Conservation (phyloP, 768 basidiomycete species). For the Kondoa malvinella region DNA sequence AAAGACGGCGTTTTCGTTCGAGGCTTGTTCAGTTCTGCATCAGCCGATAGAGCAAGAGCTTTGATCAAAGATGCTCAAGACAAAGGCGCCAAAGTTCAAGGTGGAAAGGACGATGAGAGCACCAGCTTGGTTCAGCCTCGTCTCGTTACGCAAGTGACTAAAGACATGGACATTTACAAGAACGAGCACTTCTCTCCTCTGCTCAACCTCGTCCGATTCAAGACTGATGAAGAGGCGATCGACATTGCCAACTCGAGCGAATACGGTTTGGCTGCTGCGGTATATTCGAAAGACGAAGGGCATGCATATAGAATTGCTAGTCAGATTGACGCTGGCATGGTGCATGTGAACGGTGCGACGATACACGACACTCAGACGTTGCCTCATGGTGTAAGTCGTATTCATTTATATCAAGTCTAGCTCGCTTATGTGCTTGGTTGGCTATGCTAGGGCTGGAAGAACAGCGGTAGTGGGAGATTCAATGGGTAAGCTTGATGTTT, state of each 20-base stretch:
- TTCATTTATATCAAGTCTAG: constrained; percentile 28
- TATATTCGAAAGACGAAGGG: constrained; percentile 27
- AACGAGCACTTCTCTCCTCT: background rate
- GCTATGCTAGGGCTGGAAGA: background rate
- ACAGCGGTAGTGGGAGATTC: background rate
- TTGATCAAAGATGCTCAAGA: background rate
- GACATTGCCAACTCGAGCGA: constrained; percentile 30
- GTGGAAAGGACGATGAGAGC: background rate
- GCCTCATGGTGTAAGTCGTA: constrained; percentile 27
- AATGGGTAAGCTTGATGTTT: no score
- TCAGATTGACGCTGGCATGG: constrained; percentile 29
- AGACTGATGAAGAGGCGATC: constrained; percentile 27
- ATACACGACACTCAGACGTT: constrained; percentile 29
- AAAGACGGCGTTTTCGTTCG: background rate
- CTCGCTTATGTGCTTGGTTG: constrained; percentile 32
- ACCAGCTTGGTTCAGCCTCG: background rate
- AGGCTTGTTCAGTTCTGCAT: background rate
- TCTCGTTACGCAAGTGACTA: background rate
- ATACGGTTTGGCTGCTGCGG: constrained; percentile 29
- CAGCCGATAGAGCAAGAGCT: background rate
- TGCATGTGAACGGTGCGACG: constrained; percentile 25
- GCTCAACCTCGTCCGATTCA: constrained; percentile 4
- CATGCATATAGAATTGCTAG: constrained; percentile 27
- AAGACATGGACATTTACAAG: background rate
- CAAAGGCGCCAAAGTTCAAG: background rate